Evolutionary conservation across 139 green algal genomes (phyloP).

Genomic region (Chara braunii): DNA sequence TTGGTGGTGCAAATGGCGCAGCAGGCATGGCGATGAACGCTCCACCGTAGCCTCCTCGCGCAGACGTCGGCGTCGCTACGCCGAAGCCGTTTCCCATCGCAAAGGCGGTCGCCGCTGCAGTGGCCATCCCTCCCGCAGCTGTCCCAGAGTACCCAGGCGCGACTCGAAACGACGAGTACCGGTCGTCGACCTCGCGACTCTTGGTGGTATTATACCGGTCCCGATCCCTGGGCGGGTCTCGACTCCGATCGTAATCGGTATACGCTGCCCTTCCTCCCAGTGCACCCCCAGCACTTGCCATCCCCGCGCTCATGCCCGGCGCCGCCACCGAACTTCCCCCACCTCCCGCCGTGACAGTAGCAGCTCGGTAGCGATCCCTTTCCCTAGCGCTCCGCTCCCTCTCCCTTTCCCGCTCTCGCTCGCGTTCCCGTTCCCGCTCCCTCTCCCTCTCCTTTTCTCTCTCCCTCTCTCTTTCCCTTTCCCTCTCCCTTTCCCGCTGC

Average conservation of each 20-base stretch:
- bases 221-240: background rate
- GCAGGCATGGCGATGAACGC: background rate
- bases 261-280: background rate
- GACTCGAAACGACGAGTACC: no score
- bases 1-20: background rate
- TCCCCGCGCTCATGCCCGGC: background rate
- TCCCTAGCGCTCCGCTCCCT: background rate
- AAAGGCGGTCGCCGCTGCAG: no score
- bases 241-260: background rate
- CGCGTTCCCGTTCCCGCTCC: background rate
- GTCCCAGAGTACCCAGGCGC: no score
- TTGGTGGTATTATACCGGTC: no score
- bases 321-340: no score
- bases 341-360: no score
- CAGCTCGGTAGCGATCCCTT: no score
- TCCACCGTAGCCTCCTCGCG: background rate
- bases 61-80: no score
- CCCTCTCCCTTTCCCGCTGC: background rate
- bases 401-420: background rate
- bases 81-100: no score
- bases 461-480: background rate
- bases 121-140: no score
- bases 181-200: no score
- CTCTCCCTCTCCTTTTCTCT: background rate
- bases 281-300: background rate